Evolutionary conservation across 441 rosid genomes (phyloP).

Genomic region (Gossypium schwendimanii): DNA sequence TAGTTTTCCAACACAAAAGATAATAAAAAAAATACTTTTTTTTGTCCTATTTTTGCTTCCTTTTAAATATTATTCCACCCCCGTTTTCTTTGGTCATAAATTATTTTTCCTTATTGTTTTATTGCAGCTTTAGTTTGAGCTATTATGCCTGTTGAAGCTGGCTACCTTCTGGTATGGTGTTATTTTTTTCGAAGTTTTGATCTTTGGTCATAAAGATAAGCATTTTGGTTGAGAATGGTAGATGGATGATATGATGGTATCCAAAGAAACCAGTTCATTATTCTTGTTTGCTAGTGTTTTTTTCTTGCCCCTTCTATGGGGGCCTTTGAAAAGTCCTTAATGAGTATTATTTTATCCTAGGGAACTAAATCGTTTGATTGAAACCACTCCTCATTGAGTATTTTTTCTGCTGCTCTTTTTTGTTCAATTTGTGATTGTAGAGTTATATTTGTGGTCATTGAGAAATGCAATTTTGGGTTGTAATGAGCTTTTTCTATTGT

Average conservation of each 20-base stretch:
- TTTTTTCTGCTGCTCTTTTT: too few relatives aligned
- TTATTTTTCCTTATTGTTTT: neutral
- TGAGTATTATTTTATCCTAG: neutral
- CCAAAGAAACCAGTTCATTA: neutral
- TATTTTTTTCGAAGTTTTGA: conserved; percentile 10
- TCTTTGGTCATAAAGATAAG: conserved; percentile 5
- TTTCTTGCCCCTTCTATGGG: too few relatives aligned
- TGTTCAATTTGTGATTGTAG: too few relatives aligned
- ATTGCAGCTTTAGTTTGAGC: neutral
- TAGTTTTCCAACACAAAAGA: neutral
- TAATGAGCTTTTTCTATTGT: neutral
- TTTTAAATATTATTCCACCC: neutral
- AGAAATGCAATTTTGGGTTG: neutral
- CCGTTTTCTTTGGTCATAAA: neutral
- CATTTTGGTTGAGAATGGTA: neutral
- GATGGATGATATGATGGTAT: neutral
- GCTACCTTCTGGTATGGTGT: neutral
- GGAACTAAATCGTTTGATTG: neutral
- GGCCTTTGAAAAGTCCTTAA: neutral
- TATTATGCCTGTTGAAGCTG: conserved; percentile 1
- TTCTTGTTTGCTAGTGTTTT: neutral
- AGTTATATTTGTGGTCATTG: neutral
- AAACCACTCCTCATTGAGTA: too few relatives aligned
- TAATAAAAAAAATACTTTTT: neutral
- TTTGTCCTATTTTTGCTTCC: conserved; percentile 8